Evolutionary conservation across 805 yeast species (phyloP).

Genomic region (Saturnispora quitensis): DNA sequence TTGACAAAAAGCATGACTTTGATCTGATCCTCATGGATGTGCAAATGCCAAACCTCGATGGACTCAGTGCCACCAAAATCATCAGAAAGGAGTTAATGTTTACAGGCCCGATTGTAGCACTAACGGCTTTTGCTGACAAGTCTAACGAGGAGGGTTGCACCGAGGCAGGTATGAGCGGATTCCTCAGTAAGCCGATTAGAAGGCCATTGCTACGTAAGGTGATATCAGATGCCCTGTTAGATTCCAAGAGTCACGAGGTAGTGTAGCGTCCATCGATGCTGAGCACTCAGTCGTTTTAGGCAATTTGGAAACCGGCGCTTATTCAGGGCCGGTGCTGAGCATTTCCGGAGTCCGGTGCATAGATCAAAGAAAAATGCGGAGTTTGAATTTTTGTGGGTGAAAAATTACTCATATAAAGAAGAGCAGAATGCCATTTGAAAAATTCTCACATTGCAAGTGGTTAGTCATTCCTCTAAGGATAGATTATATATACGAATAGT

Average conservation of each 20-base stretch:
- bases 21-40: slow-evolving; percentile 93
- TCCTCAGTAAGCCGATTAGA: slow-evolving; percentile 80
- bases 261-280: not conserved
- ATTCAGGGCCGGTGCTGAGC: not conserved
- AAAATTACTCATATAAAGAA: not conserved
- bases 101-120: slow-evolving; percentile 75
- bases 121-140: slow-evolving; percentile 93
- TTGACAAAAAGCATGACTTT: slow-evolving; percentile 34
- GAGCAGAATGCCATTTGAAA: not conserved
- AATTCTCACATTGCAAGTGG: not conserved
- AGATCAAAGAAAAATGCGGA: not conserved
- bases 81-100: slow-evolving; percentile 57
- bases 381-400: not conserved
- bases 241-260: not conserved
- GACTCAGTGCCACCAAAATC: slow-evolving; percentile 69
- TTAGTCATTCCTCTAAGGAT: not conserved
- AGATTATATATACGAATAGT: not conserved
- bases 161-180: slow-evolving; percentile 88
- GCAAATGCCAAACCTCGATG: slow-evolving; percentile 94
- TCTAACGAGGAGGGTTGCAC: slow-evolving; percentile 79
- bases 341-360: not conserved
- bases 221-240: slow-evolving; percentile 34
- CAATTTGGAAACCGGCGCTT: not conserved
- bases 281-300: not conserved
- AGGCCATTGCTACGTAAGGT: slow-evolving; percentile 58